Percentiles rank a stretch among this genome's conserved stretches.
Evolutionary conservation across 768 basidiomycete genomes (phyloP).

Genomic region (Suillus ampliporus): DNA sequence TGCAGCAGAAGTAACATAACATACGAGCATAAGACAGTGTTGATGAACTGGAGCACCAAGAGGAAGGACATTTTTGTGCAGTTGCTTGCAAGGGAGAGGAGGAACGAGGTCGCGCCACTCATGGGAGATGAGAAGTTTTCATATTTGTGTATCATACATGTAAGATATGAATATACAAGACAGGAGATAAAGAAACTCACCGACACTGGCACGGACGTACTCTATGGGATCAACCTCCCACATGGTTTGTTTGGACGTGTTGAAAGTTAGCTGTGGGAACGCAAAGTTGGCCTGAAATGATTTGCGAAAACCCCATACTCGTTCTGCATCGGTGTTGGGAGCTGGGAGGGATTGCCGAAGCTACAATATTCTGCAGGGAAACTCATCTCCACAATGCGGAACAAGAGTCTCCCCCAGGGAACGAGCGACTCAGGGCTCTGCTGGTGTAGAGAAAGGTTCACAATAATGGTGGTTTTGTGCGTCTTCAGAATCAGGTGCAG

Average conservation of each 20-base stretch:
- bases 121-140: no score
- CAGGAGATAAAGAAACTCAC: slow-evolving; percentile 48
- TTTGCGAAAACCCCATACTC: slow-evolving; percentile 75
- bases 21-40: no score
- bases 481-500: slow-evolving; percentile 87
- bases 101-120: no score
- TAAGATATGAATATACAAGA: slow-evolving; percentile 3
- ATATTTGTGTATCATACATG: slow-evolving; percentile 57
- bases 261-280: slow-evolving; percentile 88
- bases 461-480: no score
- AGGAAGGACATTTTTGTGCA: no score
- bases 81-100: no score
- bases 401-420: slow-evolving; percentile 88
- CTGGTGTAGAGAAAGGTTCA: no score
- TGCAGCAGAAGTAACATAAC: background rate
- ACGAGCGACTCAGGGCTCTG: no score
- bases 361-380: slow-evolving; percentile 61
- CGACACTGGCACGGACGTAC: slow-evolving; percentile 76
- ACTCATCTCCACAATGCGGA: slow-evolving; percentile 73
- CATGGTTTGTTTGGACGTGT: slow-evolving; percentile 62
- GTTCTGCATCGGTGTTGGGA: slow-evolving; percentile 73
- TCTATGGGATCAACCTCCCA: slow-evolving; percentile 88
- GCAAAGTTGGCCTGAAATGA: slow-evolving; percentile 82
- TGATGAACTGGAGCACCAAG: no score
- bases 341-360: slow-evolving; percentile 87